Evolutionary conservation across 1,284 basidiomycete species (phyloP).

Genomic region (Coniophora puteana): DNA sequence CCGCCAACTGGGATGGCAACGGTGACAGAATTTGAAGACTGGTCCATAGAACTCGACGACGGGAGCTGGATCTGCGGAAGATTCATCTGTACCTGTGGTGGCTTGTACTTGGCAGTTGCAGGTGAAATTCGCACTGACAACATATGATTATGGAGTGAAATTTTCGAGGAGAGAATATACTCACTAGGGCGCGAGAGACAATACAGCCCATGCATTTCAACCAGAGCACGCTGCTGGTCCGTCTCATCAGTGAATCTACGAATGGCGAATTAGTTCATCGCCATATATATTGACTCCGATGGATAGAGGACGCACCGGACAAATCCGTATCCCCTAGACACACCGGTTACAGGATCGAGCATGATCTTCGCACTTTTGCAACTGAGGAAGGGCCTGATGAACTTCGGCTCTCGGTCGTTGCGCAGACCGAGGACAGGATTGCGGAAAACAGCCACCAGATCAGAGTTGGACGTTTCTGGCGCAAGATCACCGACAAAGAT

Average conservation of each 20-base stretch:
- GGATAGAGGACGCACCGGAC: slow-evolving; percentile 54
- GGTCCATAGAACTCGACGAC: slow-evolving; percentile 24
- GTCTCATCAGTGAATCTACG: slow-evolving; percentile 83
- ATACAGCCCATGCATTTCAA: slow-evolving; percentile 88
- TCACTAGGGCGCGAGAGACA: slow-evolving; percentile 81
- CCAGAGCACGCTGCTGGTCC: slow-evolving; percentile 83
- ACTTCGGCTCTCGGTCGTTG: slow-evolving; percentile 77
- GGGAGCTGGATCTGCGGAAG: slow-evolving; percentile 47
- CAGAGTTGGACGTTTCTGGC: slow-evolving; percentile 86
- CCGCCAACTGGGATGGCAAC: slow-evolving; percentile 44
- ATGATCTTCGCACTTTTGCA: slow-evolving; percentile 94
- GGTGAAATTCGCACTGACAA: slow-evolving; percentile 80
- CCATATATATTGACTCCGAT: not conserved
- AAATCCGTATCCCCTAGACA: slow-evolving; percentile 89
- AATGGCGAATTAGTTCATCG: slow-evolving; percentile 9
- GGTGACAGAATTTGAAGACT: slow-evolving; percentile 34
- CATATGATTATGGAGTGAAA: slow-evolving; percentile 25
- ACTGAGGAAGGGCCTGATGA: slow-evolving; percentile 81
- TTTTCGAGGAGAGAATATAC: slow-evolving; percentile 25
- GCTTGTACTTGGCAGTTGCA: slow-evolving; percentile 84
- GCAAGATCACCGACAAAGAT: slow-evolving; percentile 91
- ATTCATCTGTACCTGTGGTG: slow-evolving; percentile 45
- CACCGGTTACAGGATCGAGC: slow-evolving; percentile 83
- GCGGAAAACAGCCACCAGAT: slow-evolving; percentile 84
- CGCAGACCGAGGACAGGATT: slow-evolving; percentile 80